Evolutionary conservation across 306 rosid species (phyloP).

Genomic region (Spatholobus suberectus): DNA sequence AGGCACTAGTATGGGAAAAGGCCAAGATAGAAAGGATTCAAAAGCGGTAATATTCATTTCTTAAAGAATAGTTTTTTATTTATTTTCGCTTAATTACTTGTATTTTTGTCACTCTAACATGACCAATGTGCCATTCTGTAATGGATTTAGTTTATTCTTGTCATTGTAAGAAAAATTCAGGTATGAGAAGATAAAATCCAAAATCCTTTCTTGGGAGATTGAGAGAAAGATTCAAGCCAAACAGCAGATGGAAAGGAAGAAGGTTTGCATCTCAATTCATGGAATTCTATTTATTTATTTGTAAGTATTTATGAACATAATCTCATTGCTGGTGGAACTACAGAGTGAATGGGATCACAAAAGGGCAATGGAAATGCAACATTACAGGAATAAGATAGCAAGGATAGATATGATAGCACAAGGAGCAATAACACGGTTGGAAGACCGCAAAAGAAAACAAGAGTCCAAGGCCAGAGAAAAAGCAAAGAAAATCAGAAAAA

Average conservation of each 20-base stretch:
- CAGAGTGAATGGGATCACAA: constrained; percentile 62
- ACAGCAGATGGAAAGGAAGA: constrained; percentile 61
- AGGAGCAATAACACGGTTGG: constrained; percentile 64
- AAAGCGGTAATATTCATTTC: constrained; percentile 48
- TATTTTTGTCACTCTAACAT: not conserved
- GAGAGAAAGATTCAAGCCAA: constrained; percentile 67
- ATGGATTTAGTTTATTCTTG: constrained; percentile 22
- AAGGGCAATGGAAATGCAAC: constrained; percentile 49
- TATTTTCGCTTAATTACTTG: not conserved
- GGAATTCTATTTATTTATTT: not conserved
- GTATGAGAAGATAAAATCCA: constrained; percentile 61
- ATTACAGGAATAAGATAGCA: constrained; percentile 60
- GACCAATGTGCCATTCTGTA: not conserved
- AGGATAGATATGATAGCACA: constrained; percentile 61
- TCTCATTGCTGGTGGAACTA: constrained; percentile 27
- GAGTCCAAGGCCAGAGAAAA: constrained; percentile 55
- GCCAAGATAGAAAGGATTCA: constrained; percentile 60
- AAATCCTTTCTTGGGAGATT: constrained; percentile 70
- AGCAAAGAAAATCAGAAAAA: constrained; percentile 57
- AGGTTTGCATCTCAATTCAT: constrained; percentile 50
- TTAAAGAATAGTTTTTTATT: not conserved
- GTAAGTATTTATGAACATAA: constrained; percentile 22
- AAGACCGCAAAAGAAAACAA: constrained; percentile 66
- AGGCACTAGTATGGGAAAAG: constrained; percentile 70
- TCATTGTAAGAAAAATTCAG: constrained; percentile 47